phyloP scores from a whole-genome alignment of 192 early-diverging fungal genomes.

The Neocallimastix lanati region DNA sequence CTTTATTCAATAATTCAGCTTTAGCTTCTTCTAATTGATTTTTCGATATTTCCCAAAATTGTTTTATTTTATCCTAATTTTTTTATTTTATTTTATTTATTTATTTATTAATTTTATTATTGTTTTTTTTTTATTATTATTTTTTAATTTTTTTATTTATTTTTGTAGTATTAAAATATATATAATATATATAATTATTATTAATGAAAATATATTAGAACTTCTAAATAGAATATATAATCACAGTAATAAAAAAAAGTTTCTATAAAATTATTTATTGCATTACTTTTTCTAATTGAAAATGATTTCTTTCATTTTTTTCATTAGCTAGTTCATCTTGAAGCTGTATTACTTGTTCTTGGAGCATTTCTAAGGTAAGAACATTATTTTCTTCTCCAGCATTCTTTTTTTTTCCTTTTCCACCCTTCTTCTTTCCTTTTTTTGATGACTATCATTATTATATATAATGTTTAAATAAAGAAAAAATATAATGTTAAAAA shows the following conservation, averaged over 20 bases:
- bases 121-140: constrained; percentile 4
- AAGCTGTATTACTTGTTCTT: constrained; percentile 1
- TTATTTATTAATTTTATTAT: neutral
- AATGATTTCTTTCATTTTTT: constrained; percentile 37
- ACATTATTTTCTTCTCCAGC: neutral
- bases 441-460: neutral
- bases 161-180: too few species aligned
- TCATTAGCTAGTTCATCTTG: constrained; percentile 27
- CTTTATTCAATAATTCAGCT: constrained; percentile 32
- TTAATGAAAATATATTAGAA: too few species aligned
- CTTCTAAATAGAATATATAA: too few species aligned
- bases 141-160: neutral
- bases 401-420: neutral
- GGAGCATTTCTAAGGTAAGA: neutral
- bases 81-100: neutral
- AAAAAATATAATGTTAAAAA: too few species aligned
- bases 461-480: too few species aligned
- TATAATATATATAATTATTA: too few species aligned
- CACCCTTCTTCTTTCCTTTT: neutral
- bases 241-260: too few species aligned
- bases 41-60: constrained; percentile 43
- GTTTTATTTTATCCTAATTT: constrained; percentile 31
- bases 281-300: constrained; percentile 39
- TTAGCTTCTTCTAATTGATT: constrained; percentile 22
- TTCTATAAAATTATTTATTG: too few species aligned